These are phyloP conservation scores for Ambrosia hybrid DNA, from an alignment of 140 eudicot genomes.

Conservation along the genomic window DNA sequence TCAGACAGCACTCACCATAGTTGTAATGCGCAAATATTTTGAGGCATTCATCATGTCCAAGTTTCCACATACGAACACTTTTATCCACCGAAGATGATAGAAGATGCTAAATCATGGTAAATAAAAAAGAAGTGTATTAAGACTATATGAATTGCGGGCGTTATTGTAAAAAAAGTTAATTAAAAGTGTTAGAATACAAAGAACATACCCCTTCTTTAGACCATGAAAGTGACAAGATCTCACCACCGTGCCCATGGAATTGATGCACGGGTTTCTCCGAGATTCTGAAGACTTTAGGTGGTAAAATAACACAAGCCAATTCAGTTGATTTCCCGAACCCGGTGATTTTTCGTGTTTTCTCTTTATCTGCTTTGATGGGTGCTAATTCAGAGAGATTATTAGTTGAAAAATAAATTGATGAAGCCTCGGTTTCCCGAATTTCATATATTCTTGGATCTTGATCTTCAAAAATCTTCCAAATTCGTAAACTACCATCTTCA, in stretches of 20 bases:
- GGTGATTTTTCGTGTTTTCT: constrained; percentile 37
- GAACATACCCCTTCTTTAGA: constrained; percentile 45
- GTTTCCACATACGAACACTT: constrained; percentile 84
- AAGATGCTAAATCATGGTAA: constrained; percentile 50
- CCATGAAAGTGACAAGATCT: constrained; percentile 18
- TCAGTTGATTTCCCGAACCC: constrained; percentile 56
- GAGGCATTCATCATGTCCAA: constrained; percentile 65
- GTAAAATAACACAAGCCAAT: constrained; percentile 62
- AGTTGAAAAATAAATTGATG: constrained; percentile 51
- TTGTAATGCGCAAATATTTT: constrained; percentile 66
- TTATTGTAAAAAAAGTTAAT: no score
- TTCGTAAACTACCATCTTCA: constrained; percentile 67
- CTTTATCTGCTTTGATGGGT: constrained; percentile 49
- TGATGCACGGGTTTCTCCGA: constrained; percentile 30
- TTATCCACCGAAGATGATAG: constrained; percentile 84
- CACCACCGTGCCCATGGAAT: constrained; percentile 13
- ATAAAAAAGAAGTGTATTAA: not conserved
- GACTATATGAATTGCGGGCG: no score
- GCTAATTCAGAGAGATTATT: constrained; percentile 55
- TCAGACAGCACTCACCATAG: constrained; percentile 50
- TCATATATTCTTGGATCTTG: constrained; percentile 38
- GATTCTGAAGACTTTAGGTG: constrained; percentile 61
- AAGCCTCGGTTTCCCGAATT: constrained; percentile 36
- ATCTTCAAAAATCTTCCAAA: constrained; percentile 83
- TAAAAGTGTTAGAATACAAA: constrained; percentile 23